Evolutionary conservation across 1,284 basidiomycete genomes (phyloP).

Genomic region (Trametes hirsuta): DNA sequence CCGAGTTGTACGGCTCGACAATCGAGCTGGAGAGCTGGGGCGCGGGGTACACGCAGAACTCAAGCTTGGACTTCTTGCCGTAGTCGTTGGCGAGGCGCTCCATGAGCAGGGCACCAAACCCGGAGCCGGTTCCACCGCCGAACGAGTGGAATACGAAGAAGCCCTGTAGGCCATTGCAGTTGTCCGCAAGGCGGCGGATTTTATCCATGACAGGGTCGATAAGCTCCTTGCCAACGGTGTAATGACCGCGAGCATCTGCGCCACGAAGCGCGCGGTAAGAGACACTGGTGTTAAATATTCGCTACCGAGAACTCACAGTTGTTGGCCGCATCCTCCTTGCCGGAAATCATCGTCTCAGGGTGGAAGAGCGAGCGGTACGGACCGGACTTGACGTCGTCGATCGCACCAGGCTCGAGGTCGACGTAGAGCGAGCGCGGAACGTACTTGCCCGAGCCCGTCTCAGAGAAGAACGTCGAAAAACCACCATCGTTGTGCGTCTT

Average conservation of each 20-base stretch:
- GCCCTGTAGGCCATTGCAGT: slow-evolving; percentile 97
- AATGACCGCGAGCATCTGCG: slow-evolving; percentile 96
- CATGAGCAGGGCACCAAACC: slow-evolving; percentile 96
- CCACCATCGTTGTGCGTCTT: slow-evolving; percentile 78
- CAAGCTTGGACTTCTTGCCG: slow-evolving; percentile 99
- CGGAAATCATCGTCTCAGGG: slow-evolving; percentile 98
- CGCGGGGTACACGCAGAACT: slow-evolving; percentile 98
- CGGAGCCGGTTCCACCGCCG: slow-evolving; percentile 99
- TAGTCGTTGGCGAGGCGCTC: slow-evolving; percentile 97
- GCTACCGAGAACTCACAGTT: slow-evolving; percentile 73
- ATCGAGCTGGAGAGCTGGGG: slow-evolving; percentile 95
- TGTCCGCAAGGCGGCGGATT: slow-evolving; percentile 94
- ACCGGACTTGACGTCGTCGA: slow-evolving; percentile 96
- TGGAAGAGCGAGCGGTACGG: slow-evolving; percentile 96
- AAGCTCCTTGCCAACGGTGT: slow-evolving; percentile 97
- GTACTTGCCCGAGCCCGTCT: slow-evolving; percentile 92
- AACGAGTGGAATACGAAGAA: slow-evolving; percentile 99
- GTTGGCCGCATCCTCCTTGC: slow-evolving; percentile 99
- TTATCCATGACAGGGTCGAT: slow-evolving; percentile 95
- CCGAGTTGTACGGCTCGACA: slow-evolving; percentile 99
- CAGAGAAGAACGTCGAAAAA: slow-evolving; percentile 96
- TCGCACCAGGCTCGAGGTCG: slow-evolving; percentile 94
- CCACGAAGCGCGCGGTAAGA: slow-evolving; percentile 12
- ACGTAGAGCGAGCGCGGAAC: slow-evolving; percentile 98
- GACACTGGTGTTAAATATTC: slow-evolving; percentile 1